Base-by-base conservation (phyloP, 306 rosid genomes). In the Pyrus betulifolia region DNA sequence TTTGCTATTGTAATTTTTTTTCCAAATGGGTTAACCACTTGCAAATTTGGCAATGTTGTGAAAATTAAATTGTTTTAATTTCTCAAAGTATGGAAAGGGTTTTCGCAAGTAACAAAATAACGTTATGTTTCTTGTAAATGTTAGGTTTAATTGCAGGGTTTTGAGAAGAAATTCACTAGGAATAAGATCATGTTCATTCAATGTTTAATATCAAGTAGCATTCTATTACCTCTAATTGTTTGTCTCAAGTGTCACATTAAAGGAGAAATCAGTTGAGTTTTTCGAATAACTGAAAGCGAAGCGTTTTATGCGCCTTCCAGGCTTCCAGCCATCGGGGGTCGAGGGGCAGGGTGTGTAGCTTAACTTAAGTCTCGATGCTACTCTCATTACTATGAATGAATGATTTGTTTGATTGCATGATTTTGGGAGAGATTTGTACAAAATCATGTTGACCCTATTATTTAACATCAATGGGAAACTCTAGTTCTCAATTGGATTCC, bases 1-100 rank as follows among this genome's bases (percentile, higher is more conserved):
- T 35, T 35, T 35, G 9, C 2, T 35, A 35, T 35, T 6, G 40
- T 10, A 3, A 40, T 71, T 21, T 31, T 11, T 57, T 72, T 35
- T 72, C 3, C 40, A 54, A 55, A 33, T 42, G 60, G 69, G 31
- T 67, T 69, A 76, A 77, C 80, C 18, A 23, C 74, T 59, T 22
- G 28, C 58, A 33, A 80, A 74, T 19, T 35, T 25, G 18, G 67
- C 51, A 61, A 23, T n/a, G 23, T 51, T 57, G 27, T 5, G 6
- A 63, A 30, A 63, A 63, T 17, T 0, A 0, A 57, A n/a, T 57
- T 8, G 12, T n/a, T 63, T 10, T 27, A 27, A 27, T 25, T 25
- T 57, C 4, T 57, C 1, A 35, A 35, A 57, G 61, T 12, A n/a
- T 57, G 14, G 1, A 57, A 57, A 8, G 0, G 15, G 25, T 57